Base-by-base conservation (phyloP, 805 yeast genomes). In the Candida cerambycidarum region DNA sequence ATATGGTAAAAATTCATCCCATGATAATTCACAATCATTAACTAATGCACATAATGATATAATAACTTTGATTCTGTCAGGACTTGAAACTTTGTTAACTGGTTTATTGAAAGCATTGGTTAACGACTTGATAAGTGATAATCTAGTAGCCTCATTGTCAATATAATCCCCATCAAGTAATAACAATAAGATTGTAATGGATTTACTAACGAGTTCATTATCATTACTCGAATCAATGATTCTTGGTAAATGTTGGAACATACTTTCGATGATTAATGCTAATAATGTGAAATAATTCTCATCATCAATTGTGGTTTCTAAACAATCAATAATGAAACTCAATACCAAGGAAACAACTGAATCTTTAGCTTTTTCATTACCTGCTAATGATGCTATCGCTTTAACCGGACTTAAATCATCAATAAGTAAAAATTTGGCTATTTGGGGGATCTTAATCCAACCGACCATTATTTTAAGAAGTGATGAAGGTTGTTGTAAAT, bases 401-500 rank as follows among this genome's bases (percentile, higher is more conserved):
- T 53, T 58, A 0, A 77, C 71, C 6, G 89, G 77, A 1, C 76
- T 68, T 39, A 63, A 70, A 35, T 83, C 75, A 48, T 85, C 85
- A 42, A 71, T 62, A 42, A 72, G 73, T 33, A 88, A 61, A 45
- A 83, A 78, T 11, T 69, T 68, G 36, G 73, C 64, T 29, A 83
- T 69, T 16, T 67, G 65, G 4, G 68, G 65, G 3, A 51, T 46
- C 14, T 57, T 62, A 16, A 70, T 58, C 81, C 95, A 77, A 7
- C 75, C 65, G 5, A 79, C 62, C 54, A 92, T 75, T 8, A 89
- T 57, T 43, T 71, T 78, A 78, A 90, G 65, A 33, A 92, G 58
- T 0, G 95, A 76, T 0, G 97, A 89, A 0, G 92, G 83, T 54
- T 85, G 89, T 56, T 89, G 95, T 24, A 84, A 67, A 58, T 92